Evolutionary conservation across 2,329 filamentous ascomycete species (phyloP), one percentile per base, ranked within the genome.

Genomic region (Pseudocercospora crystallina): DNA sequence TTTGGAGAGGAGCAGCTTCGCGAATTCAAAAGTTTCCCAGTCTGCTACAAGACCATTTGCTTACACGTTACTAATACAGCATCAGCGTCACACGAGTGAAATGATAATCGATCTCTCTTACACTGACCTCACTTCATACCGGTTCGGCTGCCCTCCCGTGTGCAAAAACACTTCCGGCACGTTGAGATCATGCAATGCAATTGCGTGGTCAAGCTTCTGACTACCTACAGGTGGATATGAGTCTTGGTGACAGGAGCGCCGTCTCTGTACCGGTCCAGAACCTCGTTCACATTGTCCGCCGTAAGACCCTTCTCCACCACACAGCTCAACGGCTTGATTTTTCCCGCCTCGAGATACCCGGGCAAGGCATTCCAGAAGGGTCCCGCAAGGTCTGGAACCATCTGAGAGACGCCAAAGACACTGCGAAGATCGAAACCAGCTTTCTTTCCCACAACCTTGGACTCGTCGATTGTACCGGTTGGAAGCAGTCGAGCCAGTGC

Each of bases 251-350:
- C 40, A 20, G 12, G 13, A 11, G 33, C 17, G 5, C 42, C 43
- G 20, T 47, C 43, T 7, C 43, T 20, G 17, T 47, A 39, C 5
- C 15, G 7, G 31, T 47, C 43, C 34, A 47, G 35, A 29, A 30
- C 43, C 34, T 13, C 20, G 31, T 47, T 47, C 9, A 47, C 35
- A 14, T 37, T 36, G 29, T 47, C 43, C 30, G 43, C 43, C n/a
- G 29, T 35, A 20, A 38, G 14, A 11, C 43, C 43, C 14, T 36
- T 39, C 10, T 29, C 12, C 12, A 47, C 17, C 20, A 38, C 34
- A 39, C 38, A 47, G 12, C 13, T 39, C 13, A 35, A 11, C 15
- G 43, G 9, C 8, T 29, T 26, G 15, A 39, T 33, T 11, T 38
- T 14, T 8, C 35, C 35, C 2, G 13, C 12, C 26, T 30, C 15